Evolutionary conservation across 306 rosid genomes (phyloP).

Genomic region (Rosa rugosa): DNA sequence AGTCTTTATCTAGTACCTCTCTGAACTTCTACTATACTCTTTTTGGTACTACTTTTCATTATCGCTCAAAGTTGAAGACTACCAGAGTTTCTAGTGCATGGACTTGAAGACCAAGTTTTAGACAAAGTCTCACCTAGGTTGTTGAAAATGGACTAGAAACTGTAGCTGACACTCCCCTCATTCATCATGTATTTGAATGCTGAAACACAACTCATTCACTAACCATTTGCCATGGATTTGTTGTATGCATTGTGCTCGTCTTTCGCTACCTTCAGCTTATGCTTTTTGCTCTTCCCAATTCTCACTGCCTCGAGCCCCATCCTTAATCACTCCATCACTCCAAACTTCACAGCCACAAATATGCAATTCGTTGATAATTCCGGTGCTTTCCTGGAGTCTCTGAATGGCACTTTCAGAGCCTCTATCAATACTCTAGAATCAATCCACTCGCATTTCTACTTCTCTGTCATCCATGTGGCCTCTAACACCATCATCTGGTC

Average conservation of each 20-base stretch:
- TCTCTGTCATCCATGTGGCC: conserved; percentile 8
- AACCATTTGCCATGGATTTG: not conserved
- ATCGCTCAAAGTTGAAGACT: not conserved
- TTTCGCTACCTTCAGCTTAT: not conserved
- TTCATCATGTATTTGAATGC: not conserved
- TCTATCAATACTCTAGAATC: not conserved
- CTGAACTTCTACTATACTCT: not conserved
- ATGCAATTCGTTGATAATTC: not conserved
- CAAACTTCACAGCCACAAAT: conserved; percentile 20
- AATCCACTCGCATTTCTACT: not conserved
- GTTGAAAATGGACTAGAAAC: not conserved
- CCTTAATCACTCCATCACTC: not conserved
- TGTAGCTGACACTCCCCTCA: not conserved
- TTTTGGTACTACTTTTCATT: not conserved
- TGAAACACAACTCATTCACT: not conserved
- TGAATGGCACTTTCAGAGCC: not conserved
- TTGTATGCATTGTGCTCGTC: not conserved
- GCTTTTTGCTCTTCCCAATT: not conserved
- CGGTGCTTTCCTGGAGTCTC: conserved; percentile 16
- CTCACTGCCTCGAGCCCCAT: not conserved
- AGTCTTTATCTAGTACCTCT: not conserved
- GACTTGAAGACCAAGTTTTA: not conserved
- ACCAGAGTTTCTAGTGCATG: not conserved
- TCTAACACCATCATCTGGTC: conserved; percentile 21
- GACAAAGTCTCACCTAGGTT: not conserved